These are phyloP conservation scores for Hydrangea macrophylla DNA, from an alignment of 148 eudicot genomes.

Conservation along the genomic window DNA sequence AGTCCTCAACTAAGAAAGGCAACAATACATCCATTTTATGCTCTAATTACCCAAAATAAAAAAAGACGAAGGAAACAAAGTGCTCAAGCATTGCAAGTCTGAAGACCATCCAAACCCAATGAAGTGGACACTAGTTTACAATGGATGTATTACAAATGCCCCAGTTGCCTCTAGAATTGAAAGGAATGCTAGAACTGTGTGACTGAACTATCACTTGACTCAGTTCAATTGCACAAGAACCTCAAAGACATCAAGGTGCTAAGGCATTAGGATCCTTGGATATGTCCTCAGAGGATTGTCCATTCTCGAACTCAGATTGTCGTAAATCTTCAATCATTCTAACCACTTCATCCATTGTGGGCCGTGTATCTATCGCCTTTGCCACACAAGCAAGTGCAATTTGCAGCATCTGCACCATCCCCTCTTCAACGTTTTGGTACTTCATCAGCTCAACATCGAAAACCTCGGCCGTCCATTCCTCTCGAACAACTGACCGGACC, in stretches of 20 bases:
- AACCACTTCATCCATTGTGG: constrained; percentile 70
- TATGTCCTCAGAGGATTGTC: constrained; percentile 62
- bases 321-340: constrained; percentile 73
- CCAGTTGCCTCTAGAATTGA: background rate
- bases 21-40: too few species aligned
- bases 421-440: constrained; percentile 61
- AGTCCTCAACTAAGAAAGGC: too few species aligned
- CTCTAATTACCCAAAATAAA: too few species aligned
- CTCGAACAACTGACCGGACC: constrained; percentile 89
- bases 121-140: constrained; percentile 3
- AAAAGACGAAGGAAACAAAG: background rate
- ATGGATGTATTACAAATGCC: background rate
- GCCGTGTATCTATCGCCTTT: constrained; percentile 57
- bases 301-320: constrained; percentile 43
- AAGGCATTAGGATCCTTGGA: constrained; percentile 66
- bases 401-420: constrained; percentile 93
- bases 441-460: constrained; percentile 69
- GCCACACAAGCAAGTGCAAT: constrained; percentile 79
- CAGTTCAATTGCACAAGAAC: background rate
- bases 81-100: background rate
- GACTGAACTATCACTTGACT: background rate
- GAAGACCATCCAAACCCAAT: background rate
- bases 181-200: background rate
- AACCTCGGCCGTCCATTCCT: constrained; percentile 96
- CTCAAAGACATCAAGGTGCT: constrained; percentile 40